Conservation (phyloP, 306 rosid species). For the Mimosa pudica region DNA sequence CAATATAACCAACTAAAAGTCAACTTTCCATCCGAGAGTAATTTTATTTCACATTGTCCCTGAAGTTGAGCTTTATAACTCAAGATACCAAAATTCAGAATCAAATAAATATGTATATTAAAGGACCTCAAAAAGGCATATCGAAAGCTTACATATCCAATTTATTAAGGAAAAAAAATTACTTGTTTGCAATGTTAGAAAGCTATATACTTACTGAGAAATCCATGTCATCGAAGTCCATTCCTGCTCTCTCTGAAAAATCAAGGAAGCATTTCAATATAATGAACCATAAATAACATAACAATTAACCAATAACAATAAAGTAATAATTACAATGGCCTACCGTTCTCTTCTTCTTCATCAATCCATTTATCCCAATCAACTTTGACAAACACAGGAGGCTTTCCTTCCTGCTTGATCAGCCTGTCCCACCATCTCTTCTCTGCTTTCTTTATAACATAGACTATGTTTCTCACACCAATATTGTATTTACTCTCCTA, state of each 20-base stretch:
- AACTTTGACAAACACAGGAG: slow-evolving; percentile 49
- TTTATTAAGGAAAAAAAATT: not conserved
- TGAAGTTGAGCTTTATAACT: not conserved
- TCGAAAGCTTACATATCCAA: not conserved
- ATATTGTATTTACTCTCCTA: slow-evolving; percentile 56
- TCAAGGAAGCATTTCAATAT: not conserved
- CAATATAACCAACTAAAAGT: not conserved
- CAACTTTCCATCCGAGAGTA: not conserved
- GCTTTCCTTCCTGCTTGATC: slow-evolving; percentile 49
- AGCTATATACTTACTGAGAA: slow-evolving; percentile 42
- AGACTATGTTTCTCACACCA: slow-evolving; percentile 49
- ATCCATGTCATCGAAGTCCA: slow-evolving; percentile 41
- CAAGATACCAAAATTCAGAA: not conserved
- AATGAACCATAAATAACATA: not conserved
- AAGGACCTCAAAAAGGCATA: not conserved
- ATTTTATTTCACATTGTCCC: not conserved
- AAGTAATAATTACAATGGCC: slow-evolving; percentile 19
- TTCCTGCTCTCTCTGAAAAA: slow-evolving; percentile 36
- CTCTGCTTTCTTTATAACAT: slow-evolving; percentile 51
- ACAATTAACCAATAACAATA: not conserved
- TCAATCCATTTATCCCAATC: slow-evolving; percentile 27
- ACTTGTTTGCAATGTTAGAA: not conserved
- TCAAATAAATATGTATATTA: not conserved
- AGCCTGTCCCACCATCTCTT: slow-evolving; percentile 56
- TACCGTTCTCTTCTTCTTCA: slow-evolving; percentile 42